These are phyloP conservation scores for Panicum virgatum DNA, from an alignment of 202 grass and related monocot genomes.

Conservation along the genomic window DNA sequence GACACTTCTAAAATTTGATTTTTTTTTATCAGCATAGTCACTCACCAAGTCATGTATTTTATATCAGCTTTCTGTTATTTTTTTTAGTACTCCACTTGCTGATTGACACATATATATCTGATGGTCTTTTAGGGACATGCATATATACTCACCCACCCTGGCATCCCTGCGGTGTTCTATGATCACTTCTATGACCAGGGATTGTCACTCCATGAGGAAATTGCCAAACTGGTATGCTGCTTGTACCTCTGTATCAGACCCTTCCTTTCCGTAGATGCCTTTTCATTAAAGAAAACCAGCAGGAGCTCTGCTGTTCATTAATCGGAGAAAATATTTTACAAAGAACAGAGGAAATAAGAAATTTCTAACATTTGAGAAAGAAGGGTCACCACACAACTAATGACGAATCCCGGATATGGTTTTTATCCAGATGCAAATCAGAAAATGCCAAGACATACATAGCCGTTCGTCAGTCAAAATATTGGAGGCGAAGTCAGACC, in stretches of 20 bases:
- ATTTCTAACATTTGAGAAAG: too few species aligned
- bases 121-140: conserved; percentile 72
- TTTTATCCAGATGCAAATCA: conserved; percentile 64
- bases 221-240: conserved; percentile 75
- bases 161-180: conserved; percentile 89
- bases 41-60: not conserved
- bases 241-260: not conserved
- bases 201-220: conserved; percentile 57
- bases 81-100: not conserved
- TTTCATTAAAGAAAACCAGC: not conserved
- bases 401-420: not conserved
- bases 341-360: too few species aligned
- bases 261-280: not conserved
- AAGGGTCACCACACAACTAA: not conserved
- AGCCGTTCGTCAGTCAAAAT: conserved; percentile 81
- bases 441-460: conserved; percentile 79
- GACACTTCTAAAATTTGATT: not conserved
- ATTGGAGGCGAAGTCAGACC: conserved; percentile 65
- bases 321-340: too few species aligned
- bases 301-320: too few species aligned
- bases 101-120: conserved; percentile 8
- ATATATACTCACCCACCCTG: conserved; percentile 94
- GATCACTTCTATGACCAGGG: conserved; percentile 88
- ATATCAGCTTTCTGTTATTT: not conserved
- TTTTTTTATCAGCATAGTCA: not conserved